Evolutionary conservation across 2,329 filamentous ascomycete genomes (phyloP).

Genomic region (Rutstroemia sp.): DNA sequence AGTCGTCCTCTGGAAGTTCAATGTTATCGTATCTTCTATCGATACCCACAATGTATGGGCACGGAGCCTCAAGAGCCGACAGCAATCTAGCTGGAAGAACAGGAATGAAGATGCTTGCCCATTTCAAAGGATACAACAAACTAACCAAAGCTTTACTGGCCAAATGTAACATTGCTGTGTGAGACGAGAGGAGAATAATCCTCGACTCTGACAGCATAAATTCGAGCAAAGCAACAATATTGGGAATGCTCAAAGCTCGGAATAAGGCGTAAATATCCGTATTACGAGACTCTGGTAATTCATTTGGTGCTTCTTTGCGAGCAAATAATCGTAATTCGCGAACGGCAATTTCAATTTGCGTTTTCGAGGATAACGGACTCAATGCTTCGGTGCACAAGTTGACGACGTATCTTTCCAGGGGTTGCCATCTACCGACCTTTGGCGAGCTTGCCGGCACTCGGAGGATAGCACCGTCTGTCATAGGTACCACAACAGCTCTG

Average conservation of each 20-base stretch:
- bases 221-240: constrained; percentile 88
- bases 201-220: constrained; percentile 88
- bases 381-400: constrained; percentile 95
- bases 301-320: constrained; percentile 85
- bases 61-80: constrained; percentile 87
- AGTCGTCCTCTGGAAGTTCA: constrained; percentile 88
- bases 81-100: constrained; percentile 81
- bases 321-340: constrained; percentile 88
- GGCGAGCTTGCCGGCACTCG: constrained; percentile 84
- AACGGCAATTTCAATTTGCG: constrained; percentile 86
- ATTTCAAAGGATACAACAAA: constrained; percentile 82
- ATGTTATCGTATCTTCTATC: constrained; percentile 84
- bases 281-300: constrained; percentile 84
- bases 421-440: constrained; percentile 89
- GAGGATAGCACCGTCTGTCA: constrained; percentile 80
- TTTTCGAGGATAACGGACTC: constrained; percentile 86
- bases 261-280: constrained; percentile 92
- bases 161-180: constrained; percentile 92
- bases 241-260: constrained; percentile 79
- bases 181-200: constrained; percentile 92
- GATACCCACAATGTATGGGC: constrained; percentile 94
- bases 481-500: constrained; percentile 85
- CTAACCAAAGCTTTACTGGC: constrained; percentile 82
- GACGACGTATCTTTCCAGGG: constrained; percentile 91
- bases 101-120: constrained; percentile 92